Conservation (phyloP, 1,284 basidiomycete genomes). For the Clitocybe nebularis region DNA sequence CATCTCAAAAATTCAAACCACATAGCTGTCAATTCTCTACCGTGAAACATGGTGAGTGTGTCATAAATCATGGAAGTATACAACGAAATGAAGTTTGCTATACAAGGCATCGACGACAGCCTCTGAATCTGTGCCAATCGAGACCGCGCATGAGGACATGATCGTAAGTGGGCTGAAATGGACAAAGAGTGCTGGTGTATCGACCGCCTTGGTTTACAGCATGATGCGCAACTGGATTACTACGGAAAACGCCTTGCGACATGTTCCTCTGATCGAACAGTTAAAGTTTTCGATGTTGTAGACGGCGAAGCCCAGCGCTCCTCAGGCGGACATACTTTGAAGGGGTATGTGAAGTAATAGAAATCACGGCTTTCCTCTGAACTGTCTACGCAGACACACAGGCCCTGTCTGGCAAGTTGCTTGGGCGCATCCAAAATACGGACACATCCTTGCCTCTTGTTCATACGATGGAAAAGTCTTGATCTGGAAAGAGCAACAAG, state of each 20-base stretch:
- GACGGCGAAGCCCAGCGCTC: slow-evolving; percentile 75
- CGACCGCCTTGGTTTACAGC: slow-evolving; percentile 42
- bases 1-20: background rate
- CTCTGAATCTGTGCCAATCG: slow-evolving; percentile 74
- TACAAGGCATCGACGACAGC: slow-evolving; percentile 49
- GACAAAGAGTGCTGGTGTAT: background rate
- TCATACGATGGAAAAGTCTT: slow-evolving; percentile 98
- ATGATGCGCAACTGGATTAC: slow-evolving; percentile 98
- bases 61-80: background rate
- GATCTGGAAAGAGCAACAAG: slow-evolving; percentile 92
- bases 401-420: slow-evolving; percentile 98
- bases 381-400: slow-evolving; percentile 65
- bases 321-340: slow-evolving; percentile 70
- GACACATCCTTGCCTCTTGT: slow-evolving; percentile 93
- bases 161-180: slow-evolving; percentile 51
- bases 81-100: background rate
- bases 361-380: background rate
- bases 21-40: no score
- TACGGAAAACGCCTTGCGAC: slow-evolving; percentile 96
- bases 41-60: slow-evolving; percentile 4
- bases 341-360: slow-evolving; percentile 58
- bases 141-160: slow-evolving; percentile 94
- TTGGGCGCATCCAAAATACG: slow-evolving; percentile 99
- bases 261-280: slow-evolving; percentile 93
- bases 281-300: slow-evolving; percentile 94